These are phyloP conservation scores for Scheffersomyces stambukii DNA, from an alignment of 1,139 yeast genomes.

Conservation along the genomic window DNA sequence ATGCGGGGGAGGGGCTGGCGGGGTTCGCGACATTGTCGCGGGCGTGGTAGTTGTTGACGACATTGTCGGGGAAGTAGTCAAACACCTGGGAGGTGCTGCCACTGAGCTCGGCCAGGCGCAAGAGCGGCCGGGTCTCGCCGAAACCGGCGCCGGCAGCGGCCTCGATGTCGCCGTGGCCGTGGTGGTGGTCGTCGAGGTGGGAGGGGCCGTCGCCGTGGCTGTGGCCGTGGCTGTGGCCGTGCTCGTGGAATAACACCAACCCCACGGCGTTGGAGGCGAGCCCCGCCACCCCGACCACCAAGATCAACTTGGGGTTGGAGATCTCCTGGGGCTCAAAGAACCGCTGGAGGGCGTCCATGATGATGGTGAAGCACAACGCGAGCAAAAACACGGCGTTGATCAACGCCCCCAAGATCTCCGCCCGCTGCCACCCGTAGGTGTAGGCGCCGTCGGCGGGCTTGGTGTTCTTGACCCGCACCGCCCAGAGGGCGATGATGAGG, in stretches of 20 bases:
- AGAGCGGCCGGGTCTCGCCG: slow-evolving; percentile 13
- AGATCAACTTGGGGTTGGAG: slow-evolving; percentile 72
- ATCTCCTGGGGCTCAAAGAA: slow-evolving; percentile 77
- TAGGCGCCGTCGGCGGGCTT: slow-evolving; percentile 82
- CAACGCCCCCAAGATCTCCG: slow-evolving; percentile 90
- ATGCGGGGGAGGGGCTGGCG: no score
- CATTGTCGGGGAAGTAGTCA: slow-evolving; percentile 38
- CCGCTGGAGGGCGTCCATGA: slow-evolving; percentile 90
- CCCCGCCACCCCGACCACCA: slow-evolving; percentile 81
- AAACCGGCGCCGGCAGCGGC: slow-evolving; percentile 10
- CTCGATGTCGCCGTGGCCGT: slow-evolving; percentile 12
- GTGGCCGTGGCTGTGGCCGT: slow-evolving; percentile 66
- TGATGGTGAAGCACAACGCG: slow-evolving; percentile 88
- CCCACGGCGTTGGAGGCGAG: slow-evolving; percentile 80
- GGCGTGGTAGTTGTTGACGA: slow-evolving; percentile 26
- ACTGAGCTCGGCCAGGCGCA: slow-evolving; percentile 8
- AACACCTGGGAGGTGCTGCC: slow-evolving; percentile 23
- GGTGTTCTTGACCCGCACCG: slow-evolving; percentile 82
- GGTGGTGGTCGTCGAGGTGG: slow-evolving; percentile 9
- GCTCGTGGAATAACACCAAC: slow-evolving; percentile 84
- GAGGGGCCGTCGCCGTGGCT: slow-evolving; percentile 13
- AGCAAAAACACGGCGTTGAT: slow-evolving; percentile 88
- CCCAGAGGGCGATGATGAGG: slow-evolving; percentile 90
- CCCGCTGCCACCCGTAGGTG: slow-evolving; percentile 96
- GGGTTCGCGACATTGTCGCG: no score